These are phyloP conservation scores for Xylariaceae sp. DNA, from an alignment of 2,329 filamentous ascomycete species.

Conservation along the genomic window DNA sequence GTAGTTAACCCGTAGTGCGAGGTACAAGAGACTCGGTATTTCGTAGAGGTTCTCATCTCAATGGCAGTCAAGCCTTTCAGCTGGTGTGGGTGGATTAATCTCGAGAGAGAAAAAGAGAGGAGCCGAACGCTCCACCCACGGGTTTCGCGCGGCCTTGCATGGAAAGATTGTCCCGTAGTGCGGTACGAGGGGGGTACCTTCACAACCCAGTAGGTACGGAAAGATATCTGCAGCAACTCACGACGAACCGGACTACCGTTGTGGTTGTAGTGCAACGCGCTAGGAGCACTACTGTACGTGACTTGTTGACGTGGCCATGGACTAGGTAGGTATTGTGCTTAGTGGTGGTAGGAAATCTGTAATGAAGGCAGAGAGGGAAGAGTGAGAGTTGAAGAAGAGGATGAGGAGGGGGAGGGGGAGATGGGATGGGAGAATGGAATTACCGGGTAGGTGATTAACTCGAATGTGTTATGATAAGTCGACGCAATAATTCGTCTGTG, in stretches of 20 bases:
- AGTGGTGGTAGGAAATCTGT: slow-evolving; percentile 2
- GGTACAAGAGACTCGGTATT: too few relatives aligned
- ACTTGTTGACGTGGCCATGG: slow-evolving; percentile 15
- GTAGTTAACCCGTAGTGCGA: too few relatives aligned
- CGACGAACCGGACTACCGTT: slow-evolving; percentile 3
- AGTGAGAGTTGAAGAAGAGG: background rate
- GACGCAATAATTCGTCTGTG: too few relatives aligned
- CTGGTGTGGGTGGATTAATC: background rate
- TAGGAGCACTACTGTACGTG: slow-evolving; percentile 8
- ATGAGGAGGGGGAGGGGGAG: background rate
- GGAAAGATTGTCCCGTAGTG: background rate
- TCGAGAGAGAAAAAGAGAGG: background rate
- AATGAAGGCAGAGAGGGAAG: background rate
- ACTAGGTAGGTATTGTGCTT: background rate
- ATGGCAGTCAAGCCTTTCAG: background rate
- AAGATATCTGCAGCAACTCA: slow-evolving; percentile 9
- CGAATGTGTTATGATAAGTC: too few relatives aligned
- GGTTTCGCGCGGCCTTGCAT: background rate
- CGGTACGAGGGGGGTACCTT: too few relatives aligned
- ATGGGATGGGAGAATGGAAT: too few relatives aligned
- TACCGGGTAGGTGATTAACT: too few relatives aligned
- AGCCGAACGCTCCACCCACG: background rate
- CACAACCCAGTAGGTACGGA: too few relatives aligned
- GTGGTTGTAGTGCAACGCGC: background rate
- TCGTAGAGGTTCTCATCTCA: too few relatives aligned